Percentiles rank a stretch among this genome's conserved stretches.
These are phyloP conservation scores for Glebionis coronaria DNA, from an alignment of 129 eudicot species.

Conservation along the genomic window DNA sequence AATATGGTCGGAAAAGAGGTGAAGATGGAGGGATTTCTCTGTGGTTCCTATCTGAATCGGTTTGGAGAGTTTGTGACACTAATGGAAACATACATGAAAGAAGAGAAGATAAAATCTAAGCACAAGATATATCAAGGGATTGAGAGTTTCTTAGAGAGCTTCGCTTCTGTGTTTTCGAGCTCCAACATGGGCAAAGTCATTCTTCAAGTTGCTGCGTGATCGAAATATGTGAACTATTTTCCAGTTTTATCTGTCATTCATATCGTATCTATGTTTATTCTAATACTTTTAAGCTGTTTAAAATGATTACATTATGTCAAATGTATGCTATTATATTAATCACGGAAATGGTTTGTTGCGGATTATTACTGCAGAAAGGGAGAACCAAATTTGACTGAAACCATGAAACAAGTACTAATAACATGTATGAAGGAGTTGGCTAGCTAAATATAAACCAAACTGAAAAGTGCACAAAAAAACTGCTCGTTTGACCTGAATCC, in stretches of 20 bases:
- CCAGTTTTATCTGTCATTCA: background rate
- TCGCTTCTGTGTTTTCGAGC: constrained; percentile 40
- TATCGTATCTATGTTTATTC: background rate
- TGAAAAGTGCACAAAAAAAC: no score
- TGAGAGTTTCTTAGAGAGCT: constrained; percentile 42
- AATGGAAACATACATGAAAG: constrained; percentile 37
- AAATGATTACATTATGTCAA: background rate
- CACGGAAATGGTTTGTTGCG: no score
- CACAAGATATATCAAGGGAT: constrained; percentile 37
- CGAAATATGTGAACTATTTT: background rate
- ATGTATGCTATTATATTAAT: background rate
- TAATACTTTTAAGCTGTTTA: background rate
- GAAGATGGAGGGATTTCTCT: constrained; percentile 42
- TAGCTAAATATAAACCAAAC: no score
- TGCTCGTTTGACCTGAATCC: no score
- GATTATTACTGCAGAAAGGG: no score
- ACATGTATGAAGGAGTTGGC: no score
- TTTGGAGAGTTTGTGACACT: constrained; percentile 31
- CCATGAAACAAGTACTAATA: no score
- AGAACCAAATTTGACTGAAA: no score
- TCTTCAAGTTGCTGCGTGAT: constrained; percentile 32
- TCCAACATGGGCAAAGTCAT: constrained; percentile 41
- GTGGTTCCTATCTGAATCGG: constrained; percentile 32
- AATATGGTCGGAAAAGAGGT: constrained; percentile 46
- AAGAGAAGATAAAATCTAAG: constrained; percentile 33